Conservation (phyloP, 495 filamentous ascomycete genomes). For the Penicillium antarcticum region DNA sequence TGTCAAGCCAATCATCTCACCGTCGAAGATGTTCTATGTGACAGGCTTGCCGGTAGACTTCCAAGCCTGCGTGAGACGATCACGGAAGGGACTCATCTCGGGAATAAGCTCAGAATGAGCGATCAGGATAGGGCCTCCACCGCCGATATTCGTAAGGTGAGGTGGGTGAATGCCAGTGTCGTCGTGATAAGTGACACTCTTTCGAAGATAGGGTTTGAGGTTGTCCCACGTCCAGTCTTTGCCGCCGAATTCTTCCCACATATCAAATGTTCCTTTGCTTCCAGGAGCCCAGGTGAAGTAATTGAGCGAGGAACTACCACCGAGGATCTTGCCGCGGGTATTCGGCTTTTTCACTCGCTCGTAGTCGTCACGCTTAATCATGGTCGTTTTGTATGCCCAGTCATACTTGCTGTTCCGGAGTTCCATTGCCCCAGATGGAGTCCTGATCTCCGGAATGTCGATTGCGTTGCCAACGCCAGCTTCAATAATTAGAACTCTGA, state of each 20-base stretch:
- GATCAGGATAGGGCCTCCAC: conserved; percentile 42
- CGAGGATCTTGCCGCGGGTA: conserved; percentile 45
- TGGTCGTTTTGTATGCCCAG: conserved; percentile 54
- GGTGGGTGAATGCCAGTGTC: conserved; percentile 26
- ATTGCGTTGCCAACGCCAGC: neutral
- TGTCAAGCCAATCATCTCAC: conserved; percentile 46
- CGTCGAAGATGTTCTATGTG: conserved; percentile 29
- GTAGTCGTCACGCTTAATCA: conserved; percentile 52
- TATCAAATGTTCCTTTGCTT: conserved; percentile 46
- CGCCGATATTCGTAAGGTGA: conserved; percentile 40
- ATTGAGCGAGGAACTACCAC: conserved; percentile 43
- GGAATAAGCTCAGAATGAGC: conserved; percentile 48
- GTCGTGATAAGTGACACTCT: conserved; percentile 46
- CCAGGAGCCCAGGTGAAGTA: conserved; percentile 51
- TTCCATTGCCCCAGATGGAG: conserved; percentile 31
- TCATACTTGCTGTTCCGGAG: conserved; percentile 35
- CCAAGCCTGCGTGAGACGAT: conserved; percentile 50
- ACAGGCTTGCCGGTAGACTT: conserved; percentile 18
- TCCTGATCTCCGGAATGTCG: neutral
- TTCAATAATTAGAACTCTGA: neutral
- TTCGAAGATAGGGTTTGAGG: conserved; percentile 40
- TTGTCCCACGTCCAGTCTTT: conserved; percentile 50
- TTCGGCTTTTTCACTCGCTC: conserved; percentile 56
- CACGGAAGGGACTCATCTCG: conserved; percentile 45
- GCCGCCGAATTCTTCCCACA: conserved; percentile 48